Conservation (phyloP, 352 stramenopile genomes). For the Phytophthora boehmeriae region DNA sequence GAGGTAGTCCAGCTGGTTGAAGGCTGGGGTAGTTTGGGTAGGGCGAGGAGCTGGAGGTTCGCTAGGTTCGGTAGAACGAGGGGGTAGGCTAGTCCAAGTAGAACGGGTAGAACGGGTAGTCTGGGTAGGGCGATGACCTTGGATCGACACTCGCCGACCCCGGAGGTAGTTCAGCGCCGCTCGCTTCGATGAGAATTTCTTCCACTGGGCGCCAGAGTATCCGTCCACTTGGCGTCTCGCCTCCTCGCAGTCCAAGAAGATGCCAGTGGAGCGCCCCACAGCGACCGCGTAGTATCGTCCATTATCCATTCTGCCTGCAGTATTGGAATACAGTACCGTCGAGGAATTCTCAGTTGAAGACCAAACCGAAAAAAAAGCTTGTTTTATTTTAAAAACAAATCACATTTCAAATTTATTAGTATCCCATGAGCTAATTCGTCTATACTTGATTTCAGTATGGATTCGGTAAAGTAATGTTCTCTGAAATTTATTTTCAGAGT, state of each 20-base stretch:
- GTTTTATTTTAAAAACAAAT: too few relatives aligned
- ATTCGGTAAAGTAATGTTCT: too few relatives aligned
- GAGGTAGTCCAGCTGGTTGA: constrained; percentile 5
- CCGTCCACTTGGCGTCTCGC: constrained; percentile 47
- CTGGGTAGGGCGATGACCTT: background rate
- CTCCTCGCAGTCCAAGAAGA: constrained; percentile 52
- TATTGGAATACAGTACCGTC: too few relatives aligned
- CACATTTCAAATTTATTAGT: too few relatives aligned
- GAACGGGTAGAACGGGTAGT: background rate
- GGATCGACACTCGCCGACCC: too few relatives aligned
- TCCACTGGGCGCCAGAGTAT: constrained; percentile 22
- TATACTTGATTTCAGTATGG: too few relatives aligned
- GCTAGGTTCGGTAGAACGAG: background rate
- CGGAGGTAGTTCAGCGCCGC: constrained; percentile 2
- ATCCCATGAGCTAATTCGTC: too few relatives aligned
- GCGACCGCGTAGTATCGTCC: constrained; percentile 59
- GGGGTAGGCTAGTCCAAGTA: background rate
- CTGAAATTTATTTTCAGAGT: too few relatives aligned
- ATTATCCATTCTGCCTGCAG: too few relatives aligned
- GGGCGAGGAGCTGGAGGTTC: background rate
- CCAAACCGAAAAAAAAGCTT: too few relatives aligned
- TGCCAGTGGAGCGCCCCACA: constrained; percentile 41
- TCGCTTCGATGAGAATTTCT: constrained; percentile 5
- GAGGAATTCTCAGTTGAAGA: too few relatives aligned
- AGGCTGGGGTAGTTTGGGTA: background rate